Percentiles rank a stretch among this genome's conserved stretches.
Conservation (phyloP, 1,284 basidiomycete genomes). For the Rhodofomes roseus region DNA sequence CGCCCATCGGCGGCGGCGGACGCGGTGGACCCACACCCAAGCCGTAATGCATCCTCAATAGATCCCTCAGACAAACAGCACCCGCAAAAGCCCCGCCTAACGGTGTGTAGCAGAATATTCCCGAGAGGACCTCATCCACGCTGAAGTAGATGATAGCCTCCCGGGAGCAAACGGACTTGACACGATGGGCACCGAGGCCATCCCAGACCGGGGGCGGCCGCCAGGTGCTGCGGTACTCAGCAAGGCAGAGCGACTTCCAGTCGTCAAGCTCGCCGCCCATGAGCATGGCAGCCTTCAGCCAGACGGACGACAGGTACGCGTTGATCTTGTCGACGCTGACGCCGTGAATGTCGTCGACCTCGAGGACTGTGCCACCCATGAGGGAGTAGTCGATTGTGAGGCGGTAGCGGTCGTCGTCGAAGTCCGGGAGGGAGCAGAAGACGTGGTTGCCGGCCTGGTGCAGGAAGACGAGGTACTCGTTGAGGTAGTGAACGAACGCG, state of each 20-base stretch:
- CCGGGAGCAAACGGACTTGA: constrained; percentile 27
- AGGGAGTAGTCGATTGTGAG: constrained; percentile 26
- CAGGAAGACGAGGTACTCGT: constrained; percentile 21
- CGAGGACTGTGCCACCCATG: constrained; percentile 6
- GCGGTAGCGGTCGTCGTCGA: constrained; percentile 19
- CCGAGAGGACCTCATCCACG: constrained; percentile 25
- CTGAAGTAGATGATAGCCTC: constrained; percentile 31
- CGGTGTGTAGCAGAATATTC: no score
- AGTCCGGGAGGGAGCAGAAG: constrained; percentile 29
- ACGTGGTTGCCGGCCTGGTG: constrained; percentile 27
- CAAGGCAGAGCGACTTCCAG: constrained; percentile 19
- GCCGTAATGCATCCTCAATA: constrained; percentile 82
- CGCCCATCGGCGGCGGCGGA: constrained; percentile 52
- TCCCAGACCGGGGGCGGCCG: constrained; percentile 10
- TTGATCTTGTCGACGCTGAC: constrained; percentile 29
- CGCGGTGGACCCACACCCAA: constrained; percentile 67
- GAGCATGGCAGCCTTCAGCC: constrained; percentile 29
- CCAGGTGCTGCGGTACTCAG: constrained; percentile 25
- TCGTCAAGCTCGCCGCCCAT: constrained; percentile 13
- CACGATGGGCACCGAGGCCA: constrained; percentile 25
- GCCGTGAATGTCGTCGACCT: constrained; percentile 22
- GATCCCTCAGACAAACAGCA: constrained; percentile 75
- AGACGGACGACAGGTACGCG: constrained; percentile 25
- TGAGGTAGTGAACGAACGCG: constrained; percentile 19
- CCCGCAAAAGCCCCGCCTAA: no score